phyloP scores from a whole-genome alignment of 306 rosid genomes.

The Sicyos edulis region DNA sequence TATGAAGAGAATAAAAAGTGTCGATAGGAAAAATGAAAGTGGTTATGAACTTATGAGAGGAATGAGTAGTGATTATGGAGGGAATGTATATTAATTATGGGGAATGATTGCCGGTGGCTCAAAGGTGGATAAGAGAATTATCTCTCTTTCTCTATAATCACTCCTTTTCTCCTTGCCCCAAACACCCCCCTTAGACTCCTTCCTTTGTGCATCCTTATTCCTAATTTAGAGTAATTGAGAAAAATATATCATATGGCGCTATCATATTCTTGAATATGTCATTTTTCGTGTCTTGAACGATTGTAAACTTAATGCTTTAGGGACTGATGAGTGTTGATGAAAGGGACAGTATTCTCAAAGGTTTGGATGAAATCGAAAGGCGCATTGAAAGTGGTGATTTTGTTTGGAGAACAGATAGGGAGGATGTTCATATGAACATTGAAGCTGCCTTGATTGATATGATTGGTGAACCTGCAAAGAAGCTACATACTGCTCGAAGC shows the following conservation, averaged over 20 bases:
- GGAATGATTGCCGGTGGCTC: no score
- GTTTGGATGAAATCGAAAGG: slow-evolving; percentile 61
- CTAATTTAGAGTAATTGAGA: not conserved
- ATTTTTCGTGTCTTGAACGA: not conserved
- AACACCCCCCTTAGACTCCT: no score
- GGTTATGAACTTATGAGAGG: no score
- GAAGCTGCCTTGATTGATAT: slow-evolving; percentile 86
- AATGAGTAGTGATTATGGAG: no score
- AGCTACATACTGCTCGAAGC: slow-evolving; percentile 89
- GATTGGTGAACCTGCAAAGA: slow-evolving; percentile 94
- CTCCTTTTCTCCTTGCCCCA: no score
- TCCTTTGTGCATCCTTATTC: not conserved
- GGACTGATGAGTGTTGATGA: slow-evolving; percentile 60
- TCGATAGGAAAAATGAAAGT: no score
- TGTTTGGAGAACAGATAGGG: slow-evolving; percentile 86
- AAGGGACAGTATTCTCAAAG: slow-evolving; percentile 59
- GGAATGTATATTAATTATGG: no score
- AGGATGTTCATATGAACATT: slow-evolving; percentile 96
- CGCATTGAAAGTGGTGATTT: slow-evolving; percentile 69
- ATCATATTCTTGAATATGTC: not conserved
- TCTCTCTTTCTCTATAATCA: no score
- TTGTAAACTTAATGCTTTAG: slow-evolving; percentile 31
- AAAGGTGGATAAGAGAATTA: no score
- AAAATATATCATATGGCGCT: not conserved
- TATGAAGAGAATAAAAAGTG: no score